A percentile compares a stretch with the other conserved stretches of the same genome.
Conservation (phyloP, 495 filamentous ascomycete species). For the Ramalina peruviana region DNA sequence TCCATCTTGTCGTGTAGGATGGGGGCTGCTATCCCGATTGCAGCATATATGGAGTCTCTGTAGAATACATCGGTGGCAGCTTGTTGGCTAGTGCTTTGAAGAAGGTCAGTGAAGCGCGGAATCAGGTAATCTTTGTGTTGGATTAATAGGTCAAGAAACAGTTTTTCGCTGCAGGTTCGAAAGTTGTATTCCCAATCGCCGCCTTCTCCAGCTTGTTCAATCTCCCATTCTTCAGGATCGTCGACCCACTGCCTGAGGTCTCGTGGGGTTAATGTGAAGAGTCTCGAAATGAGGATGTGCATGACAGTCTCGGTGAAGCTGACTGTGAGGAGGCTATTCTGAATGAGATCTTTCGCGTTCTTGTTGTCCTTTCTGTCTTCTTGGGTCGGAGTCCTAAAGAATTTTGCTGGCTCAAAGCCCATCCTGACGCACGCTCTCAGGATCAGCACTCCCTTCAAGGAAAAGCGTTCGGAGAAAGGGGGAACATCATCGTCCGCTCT, state of each 20-base stretch:
- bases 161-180: slow-evolving; percentile 78
- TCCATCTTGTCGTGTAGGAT: slow-evolving; percentile 54
- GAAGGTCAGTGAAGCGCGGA: slow-evolving; percentile 63
- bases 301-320: slow-evolving; percentile 64
- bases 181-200: slow-evolving; percentile 81
- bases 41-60: slow-evolving; percentile 89
- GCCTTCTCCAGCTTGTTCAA: slow-evolving; percentile 34
- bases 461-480: slow-evolving; percentile 57
- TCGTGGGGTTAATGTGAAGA: slow-evolving; percentile 72
- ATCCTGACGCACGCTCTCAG: slow-evolving; percentile 74
- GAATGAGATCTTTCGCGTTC: slow-evolving; percentile 47
- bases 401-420: slow-evolving; percentile 63
- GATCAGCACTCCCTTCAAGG: slow-evolving; percentile 66
- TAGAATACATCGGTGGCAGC: slow-evolving; percentile 48
- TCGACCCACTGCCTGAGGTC: slow-evolving; percentile 87
- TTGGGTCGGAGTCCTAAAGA: slow-evolving; percentile 63
- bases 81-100: slow-evolving; percentile 38
- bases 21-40: slow-evolving; percentile 72
- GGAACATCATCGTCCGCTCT: slow-evolving; percentile 33
- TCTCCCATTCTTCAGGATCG: slow-evolving; percentile 87
- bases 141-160: slow-evolving; percentile 81
- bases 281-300: slow-evolving; percentile 68
- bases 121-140: slow-evolving; percentile 70
- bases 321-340: slow-evolving; percentile 56
- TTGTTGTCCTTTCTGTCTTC: slow-evolving; percentile 54